phyloP scores from a whole-genome alignment of 1,139 yeast genomes.

The Magnusiomyces suaveolens region DNA sequence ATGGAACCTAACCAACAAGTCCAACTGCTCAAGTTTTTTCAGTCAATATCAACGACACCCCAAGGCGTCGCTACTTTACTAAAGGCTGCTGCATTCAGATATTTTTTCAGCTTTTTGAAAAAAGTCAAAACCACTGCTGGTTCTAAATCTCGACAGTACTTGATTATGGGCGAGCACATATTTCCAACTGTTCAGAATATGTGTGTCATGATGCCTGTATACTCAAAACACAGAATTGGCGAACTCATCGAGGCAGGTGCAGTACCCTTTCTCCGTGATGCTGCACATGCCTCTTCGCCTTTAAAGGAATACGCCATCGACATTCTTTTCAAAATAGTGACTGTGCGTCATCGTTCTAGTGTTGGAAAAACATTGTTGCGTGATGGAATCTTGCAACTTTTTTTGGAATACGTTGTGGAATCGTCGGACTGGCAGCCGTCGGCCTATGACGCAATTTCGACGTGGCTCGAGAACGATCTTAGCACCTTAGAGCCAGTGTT shows the following conservation, averaged over 20 bases:
- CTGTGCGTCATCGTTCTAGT: background rate
- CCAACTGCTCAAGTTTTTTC: background rate
- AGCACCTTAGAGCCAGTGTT: background rate
- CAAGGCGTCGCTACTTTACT: background rate
- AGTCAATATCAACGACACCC: background rate
- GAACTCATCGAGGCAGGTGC: conserved; percentile 1
- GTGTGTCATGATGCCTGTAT: background rate
- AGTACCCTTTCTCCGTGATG: background rate
- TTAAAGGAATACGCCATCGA: background rate
- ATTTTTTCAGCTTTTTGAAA: background rate
- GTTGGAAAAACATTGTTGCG: background rate
- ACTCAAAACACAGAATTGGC: background rate
- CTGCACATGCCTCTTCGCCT: background rate
- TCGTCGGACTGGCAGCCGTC: conserved; percentile 1
- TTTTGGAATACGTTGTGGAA: background rate
- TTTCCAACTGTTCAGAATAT: background rate
- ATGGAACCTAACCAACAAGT: background rate
- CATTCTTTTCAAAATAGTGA: background rate
- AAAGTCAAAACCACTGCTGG: background rate
- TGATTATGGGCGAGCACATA: background rate
- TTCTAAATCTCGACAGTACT: background rate
- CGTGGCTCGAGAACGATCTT: conserved; percentile 1
- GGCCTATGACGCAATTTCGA: conserved; percentile 1
- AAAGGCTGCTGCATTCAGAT: background rate
- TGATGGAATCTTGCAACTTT: background rate